phyloP scores from a whole-genome alignment of 1,284 basidiomycete species.

The Ceratorhiza oryzae-sativae region DNA sequence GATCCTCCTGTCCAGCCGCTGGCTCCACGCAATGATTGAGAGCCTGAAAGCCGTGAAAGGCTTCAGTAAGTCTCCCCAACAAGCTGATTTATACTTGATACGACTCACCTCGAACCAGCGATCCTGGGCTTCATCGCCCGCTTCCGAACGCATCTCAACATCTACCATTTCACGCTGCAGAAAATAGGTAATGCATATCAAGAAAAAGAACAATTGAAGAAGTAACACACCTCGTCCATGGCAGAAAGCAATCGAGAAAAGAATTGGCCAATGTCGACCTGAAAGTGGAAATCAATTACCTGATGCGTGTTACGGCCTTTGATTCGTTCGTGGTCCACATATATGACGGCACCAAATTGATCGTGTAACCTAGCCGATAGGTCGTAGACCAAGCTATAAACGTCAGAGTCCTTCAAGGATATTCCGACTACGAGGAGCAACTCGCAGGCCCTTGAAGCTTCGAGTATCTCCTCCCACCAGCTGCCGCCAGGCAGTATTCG shows the following conservation, averaged over 20 bases:
- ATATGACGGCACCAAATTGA: background rate
- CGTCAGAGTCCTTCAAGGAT: background rate
- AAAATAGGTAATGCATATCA: background rate
- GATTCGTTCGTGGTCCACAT: background rate
- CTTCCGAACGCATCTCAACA: background rate
- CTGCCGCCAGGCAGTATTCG: background rate
- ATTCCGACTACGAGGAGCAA: background rate
- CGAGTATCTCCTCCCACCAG: background rate
- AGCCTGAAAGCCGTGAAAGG: background rate
- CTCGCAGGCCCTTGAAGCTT: background rate
- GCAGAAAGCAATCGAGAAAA: background rate
- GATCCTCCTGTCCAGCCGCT: background rate
- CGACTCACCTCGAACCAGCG: constrained; percentile 18
- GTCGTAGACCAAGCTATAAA: background rate
- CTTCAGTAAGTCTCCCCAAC: background rate
- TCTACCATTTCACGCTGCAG: background rate
- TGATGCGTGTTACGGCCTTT: background rate
- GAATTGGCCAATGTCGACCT: background rate
- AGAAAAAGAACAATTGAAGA: background rate
- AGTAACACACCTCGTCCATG: background rate
- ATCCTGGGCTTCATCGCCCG: background rate
- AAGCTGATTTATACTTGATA: background rate
- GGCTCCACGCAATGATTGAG: background rate
- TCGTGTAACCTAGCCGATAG: background rate
- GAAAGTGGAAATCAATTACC: background rate